Conservation (phyloP, 2,329 filamentous ascomycete genomes). For the Aureobasidium sp. region DNA sequence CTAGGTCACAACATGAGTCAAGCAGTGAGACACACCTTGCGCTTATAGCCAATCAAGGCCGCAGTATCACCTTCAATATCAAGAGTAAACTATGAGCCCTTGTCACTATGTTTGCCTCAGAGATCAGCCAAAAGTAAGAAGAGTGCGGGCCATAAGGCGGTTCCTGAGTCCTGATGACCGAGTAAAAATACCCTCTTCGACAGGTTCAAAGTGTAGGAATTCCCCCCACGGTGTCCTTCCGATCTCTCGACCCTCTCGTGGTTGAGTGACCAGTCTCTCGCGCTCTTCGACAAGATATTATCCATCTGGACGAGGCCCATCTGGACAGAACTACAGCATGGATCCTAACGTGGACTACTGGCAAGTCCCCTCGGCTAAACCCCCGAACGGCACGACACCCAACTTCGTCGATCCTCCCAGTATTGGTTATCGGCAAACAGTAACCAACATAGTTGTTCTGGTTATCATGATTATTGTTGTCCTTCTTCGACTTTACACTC, state of each 20-base stretch:
- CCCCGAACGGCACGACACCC: constrained; percentile 3
- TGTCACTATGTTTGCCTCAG: neutral
- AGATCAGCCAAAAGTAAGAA: constrained; percentile 7
- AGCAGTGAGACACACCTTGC: constrained; percentile 6
- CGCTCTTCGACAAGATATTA: neutral
- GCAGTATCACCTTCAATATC: constrained; percentile 1
- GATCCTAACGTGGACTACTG: constrained; percentile 5
- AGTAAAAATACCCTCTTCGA: neutral
- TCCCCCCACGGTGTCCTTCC: neutral
- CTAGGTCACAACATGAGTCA: constrained; percentile 4
- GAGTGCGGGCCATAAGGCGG: neutral
- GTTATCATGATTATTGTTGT: constrained; percentile 5
- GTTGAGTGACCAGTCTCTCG: neutral
- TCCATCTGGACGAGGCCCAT: neutral
- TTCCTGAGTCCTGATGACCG: neutral
- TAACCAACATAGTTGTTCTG: neutral
- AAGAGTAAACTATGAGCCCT: neutral
- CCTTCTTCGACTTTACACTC: constrained; percentile 11
- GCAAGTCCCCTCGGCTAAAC: neutral
- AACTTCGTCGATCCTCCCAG: constrained; percentile 13
- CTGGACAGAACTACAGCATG: neutral
- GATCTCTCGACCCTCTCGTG: neutral
- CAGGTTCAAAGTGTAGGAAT: neutral
- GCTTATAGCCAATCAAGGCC: neutral
- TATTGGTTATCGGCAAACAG: neutral